Base-by-base conservation (phyloP, 2,329 filamentous ascomycete species). In the Nemania abortiva region DNA sequence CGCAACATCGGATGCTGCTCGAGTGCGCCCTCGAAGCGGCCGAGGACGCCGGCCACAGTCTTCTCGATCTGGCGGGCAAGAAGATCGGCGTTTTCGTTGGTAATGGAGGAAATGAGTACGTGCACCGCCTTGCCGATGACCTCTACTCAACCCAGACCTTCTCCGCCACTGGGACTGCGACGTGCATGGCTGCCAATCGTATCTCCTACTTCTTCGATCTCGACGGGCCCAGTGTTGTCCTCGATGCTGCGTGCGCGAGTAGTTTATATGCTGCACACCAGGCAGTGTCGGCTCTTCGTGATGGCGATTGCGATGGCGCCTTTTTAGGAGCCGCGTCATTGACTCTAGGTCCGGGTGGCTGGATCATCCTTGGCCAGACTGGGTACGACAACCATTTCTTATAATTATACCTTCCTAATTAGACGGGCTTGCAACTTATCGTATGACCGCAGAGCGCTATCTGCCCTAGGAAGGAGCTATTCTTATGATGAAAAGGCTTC, bases 401-500 rank as follows among this genome's bases (percentile, higher is more conserved):
- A 31, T 7, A 3, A 7, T 22, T 7, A 20, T 22, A 34, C 24
- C 10, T 45, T 34, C 6, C 42, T 59, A 18, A 7, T 11, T 10
- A 59, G 15, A 22, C 11, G 18, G 34, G 9, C 56, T 11, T 20
- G 6, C 18, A 39, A 4, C 52, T 62, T 39, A 58, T 50, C 5
- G 20, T 20, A 57, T 55, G 13, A 10, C 27, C 15, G 31, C 57
- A 72, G 70, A 24, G 63, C 70, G 22, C 49, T 72, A 2, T 70
- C 68, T 18, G 31, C 37, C 2, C 63, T 69, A 24, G 70, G 70
- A 6, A 72, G 53, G 49, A 37, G 59, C 6, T 71, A 54, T 50
- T 67, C 69, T 3, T 73, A 70, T 49, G 71, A 73, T 24, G 24
- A 27, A 5, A 67, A 64, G 31, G 70, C 70, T 2, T 58, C 55